Percentiles rank a stretch among this genome's conserved stretches.
Conservation (phyloP, 352 stramenopile genomes). For the Pythium vanterpoolii region DNA sequence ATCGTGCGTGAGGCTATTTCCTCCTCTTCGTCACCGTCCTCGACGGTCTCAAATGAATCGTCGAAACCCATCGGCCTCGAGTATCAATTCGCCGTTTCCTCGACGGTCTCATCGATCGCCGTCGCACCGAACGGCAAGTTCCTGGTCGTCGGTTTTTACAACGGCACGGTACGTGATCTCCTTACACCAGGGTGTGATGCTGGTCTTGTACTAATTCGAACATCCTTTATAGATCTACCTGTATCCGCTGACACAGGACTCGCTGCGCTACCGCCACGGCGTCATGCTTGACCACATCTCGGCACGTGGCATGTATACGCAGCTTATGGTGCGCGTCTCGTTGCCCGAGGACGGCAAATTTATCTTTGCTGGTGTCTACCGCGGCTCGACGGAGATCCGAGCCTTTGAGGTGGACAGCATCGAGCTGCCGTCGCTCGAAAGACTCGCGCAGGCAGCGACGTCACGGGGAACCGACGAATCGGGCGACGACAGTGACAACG, state of each 20-base stretch:
- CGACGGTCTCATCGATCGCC: constrained; percentile 78
- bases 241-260: constrained; percentile 65
- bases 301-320: constrained; percentile 76
- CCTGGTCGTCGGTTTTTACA: constrained; percentile 79
- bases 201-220: constrained; percentile 20
- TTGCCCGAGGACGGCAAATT: constrained; percentile 78
- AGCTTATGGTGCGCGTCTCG: constrained; percentile 75
- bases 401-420: constrained; percentile 83
- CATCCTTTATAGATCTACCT: constrained; percentile 41
- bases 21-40: constrained; percentile 37
- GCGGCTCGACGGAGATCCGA: constrained; percentile 83
- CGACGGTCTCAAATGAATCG: constrained; percentile 27
- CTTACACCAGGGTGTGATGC: neutral
- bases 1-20: constrained; percentile 45
- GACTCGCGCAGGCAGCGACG: constrained; percentile 2
- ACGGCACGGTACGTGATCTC: constrained; percentile 42
- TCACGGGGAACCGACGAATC: neutral
- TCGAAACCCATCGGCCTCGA: constrained; percentile 38
- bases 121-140: constrained; percentile 66
- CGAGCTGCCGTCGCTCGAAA: constrained; percentile 36
- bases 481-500: constrained; percentile 27
- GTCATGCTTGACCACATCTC: constrained; percentile 82
- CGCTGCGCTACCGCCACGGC: constrained; percentile 59
- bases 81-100: constrained; percentile 57
- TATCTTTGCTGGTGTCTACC: constrained; percentile 84